phyloP scores from a whole-genome alignment of 805 yeast species.

The Saturnispora hagleri region DNA sequence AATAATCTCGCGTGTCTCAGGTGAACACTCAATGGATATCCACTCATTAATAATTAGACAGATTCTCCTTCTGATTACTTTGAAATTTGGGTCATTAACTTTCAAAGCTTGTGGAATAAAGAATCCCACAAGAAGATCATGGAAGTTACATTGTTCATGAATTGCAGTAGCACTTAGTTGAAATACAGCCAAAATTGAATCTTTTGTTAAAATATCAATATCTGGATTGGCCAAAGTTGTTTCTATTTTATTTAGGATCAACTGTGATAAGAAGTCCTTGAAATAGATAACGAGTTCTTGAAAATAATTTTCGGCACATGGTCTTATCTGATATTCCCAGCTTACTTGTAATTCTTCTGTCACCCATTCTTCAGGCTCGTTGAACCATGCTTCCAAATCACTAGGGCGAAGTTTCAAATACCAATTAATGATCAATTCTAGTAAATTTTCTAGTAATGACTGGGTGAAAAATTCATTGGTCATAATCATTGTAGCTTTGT shows the following conservation, averaged over 20 bases:
- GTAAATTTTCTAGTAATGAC: conserved; percentile 44
- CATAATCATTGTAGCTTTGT: conserved; percentile 44
- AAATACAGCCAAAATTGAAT: conserved; percentile 74
- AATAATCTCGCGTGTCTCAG: conserved; percentile 45
- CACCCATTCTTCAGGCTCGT: conserved; percentile 91
- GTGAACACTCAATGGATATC: conserved; percentile 58
- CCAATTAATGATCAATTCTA: conserved; percentile 61
- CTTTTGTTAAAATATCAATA: conserved; percentile 54
- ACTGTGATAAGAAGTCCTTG: conserved; percentile 43
- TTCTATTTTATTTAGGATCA: conserved; percentile 53
- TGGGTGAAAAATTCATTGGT: conserved; percentile 50
- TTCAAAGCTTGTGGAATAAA: conserved; percentile 60
- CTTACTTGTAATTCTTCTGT: conserved; percentile 67
- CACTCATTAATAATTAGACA: conserved; percentile 75
- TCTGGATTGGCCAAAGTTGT: conserved; percentile 25
- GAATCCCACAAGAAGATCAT: conserved; percentile 45
- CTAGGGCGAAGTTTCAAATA: conserved; percentile 65
- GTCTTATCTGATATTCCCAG: conserved; percentile 78
- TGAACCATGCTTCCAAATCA: conserved; percentile 73
- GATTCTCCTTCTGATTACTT: conserved; percentile 66
- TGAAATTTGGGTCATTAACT: conserved; percentile 36
- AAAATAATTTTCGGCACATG: conserved; percentile 80
- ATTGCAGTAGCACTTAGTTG: conserved; percentile 67
- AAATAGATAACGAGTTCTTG: conserved; percentile 62
- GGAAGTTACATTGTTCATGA: conserved; percentile 57